phyloP scores from a whole-genome alignment of 208 protist species.

The Leptomonas seymouri region DNA sequence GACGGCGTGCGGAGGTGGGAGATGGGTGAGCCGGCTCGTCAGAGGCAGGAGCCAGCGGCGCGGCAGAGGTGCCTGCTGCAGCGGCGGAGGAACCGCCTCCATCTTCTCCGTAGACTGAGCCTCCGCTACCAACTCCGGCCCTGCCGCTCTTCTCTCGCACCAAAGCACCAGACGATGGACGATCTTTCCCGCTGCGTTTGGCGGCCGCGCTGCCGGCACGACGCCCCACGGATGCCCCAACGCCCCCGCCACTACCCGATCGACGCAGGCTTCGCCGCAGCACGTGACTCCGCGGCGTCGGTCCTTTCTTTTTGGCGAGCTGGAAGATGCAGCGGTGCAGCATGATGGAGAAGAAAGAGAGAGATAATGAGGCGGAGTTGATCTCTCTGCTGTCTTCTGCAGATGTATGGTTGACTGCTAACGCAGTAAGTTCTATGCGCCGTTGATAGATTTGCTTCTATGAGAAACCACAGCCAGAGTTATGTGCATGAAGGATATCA shows the following conservation, averaged over 20 bases:
- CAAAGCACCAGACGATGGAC: background rate
- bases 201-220: conserved; percentile 3
- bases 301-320: conserved; percentile 19
- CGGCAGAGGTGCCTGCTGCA: background rate
- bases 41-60: background rate
- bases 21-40: conserved; percentile 1
- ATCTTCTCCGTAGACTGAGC: background rate
- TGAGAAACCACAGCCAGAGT: too few relatives aligned
- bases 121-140: background rate
- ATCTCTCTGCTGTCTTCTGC: background rate
- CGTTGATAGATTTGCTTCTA: too few relatives aligned
- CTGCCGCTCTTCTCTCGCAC: background rate
- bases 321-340: conserved; percentile 17
- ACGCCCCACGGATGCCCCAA: background rate
- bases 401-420: too few relatives aligned
- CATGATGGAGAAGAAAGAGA: conserved; percentile 9
- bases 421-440: too few relatives aligned
- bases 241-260: conserved; percentile 13
- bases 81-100: background rate
- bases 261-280: conserved; percentile 26
- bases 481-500: too few relatives aligned
- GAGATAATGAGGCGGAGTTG: background rate
- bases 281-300: conserved; percentile 21
- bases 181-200: conserved; percentile 1
- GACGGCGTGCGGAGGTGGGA: conserved; percentile 24